These are phyloP conservation scores for Phoenix dactylifera DNA, from an alignment of 176 grass and related monocot species.

Conservation along the genomic window DNA sequence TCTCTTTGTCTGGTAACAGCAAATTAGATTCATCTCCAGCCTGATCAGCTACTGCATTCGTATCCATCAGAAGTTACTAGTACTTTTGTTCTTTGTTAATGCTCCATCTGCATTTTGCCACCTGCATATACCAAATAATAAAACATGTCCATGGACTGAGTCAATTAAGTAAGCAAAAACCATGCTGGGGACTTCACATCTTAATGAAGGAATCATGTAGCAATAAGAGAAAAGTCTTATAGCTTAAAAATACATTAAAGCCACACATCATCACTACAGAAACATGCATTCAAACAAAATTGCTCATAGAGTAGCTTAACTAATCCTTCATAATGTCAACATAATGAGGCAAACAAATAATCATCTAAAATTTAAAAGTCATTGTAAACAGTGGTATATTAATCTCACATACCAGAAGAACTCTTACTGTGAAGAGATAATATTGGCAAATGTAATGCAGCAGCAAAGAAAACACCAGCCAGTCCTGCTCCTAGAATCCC, in stretches of 20 bases:
- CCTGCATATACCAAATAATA: constrained; percentile 29
- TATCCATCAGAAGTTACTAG: constrained; percentile 18
- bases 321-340: too few species aligned
- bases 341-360: too few species aligned
- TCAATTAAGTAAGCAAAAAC: not conserved
- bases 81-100: constrained; percentile 14
- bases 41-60: not conserved
- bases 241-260: not conserved
- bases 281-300: too few species aligned
- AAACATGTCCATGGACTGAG: not conserved
- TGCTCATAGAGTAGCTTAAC: too few species aligned
- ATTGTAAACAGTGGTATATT: too few species aligned
- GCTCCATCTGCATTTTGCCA: constrained; percentile 31
- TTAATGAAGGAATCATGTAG: too few species aligned
- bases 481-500: constrained; percentile 62
- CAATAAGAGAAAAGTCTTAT: not conserved
- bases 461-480: constrained; percentile 57
- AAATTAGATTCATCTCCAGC: constrained; percentile 11
- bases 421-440: constrained; percentile 35
- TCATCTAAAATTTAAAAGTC: too few species aligned
- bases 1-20: constrained; percentile 10
- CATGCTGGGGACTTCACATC: not conserved
- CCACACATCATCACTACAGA: too few species aligned
- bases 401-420: constrained; percentile 24
- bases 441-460: constrained; percentile 48